Conservation (phyloP, 768 basidiomycete species). For the Albatrellus ellisii region DNA sequence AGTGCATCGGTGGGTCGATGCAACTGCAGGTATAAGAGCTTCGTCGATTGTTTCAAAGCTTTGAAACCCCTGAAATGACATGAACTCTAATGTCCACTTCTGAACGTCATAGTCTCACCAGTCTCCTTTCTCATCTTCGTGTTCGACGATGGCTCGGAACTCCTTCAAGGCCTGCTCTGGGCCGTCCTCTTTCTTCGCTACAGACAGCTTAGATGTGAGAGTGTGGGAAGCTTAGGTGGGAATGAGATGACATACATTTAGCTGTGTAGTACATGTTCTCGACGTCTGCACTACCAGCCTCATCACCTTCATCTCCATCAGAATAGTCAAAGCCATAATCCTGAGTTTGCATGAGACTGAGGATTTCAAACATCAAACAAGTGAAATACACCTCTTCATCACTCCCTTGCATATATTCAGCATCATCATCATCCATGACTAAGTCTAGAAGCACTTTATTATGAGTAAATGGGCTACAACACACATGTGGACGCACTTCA, state of each 20-base stretch:
- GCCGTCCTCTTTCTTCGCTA: constrained; percentile 89
- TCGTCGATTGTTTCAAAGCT: constrained; percentile 94
- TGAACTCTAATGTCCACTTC: too few species aligned
- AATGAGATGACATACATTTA: constrained; percentile 74
- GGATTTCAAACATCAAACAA: constrained; percentile 6
- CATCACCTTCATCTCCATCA: constrained; percentile 75
- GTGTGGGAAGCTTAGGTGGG: neutral
- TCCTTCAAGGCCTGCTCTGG: constrained; percentile 87
- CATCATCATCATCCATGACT: constrained; percentile 88
- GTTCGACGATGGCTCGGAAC: constrained; percentile 77
- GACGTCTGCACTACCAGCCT: constrained; percentile 72
- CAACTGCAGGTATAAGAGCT: constrained; percentile 73
- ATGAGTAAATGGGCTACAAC: too few species aligned
- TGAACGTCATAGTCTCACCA: constrained; percentile 51
- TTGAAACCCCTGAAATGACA: constrained; percentile 80
- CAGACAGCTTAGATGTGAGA: neutral
- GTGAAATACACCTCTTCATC: constrained; percentile 55
- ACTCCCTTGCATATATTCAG: constrained; percentile 86
- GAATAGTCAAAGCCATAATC: constrained; percentile 97
- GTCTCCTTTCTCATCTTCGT: constrained; percentile 88
- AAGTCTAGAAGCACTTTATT: constrained; percentile 1
- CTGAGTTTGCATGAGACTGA: constrained; percentile 24
- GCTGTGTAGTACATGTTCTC: constrained; percentile 99
- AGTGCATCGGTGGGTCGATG: constrained; percentile 77
- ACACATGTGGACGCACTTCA: too few species aligned